Percentiles rank a stretch among this genome's conserved stretches.
Conservation (phyloP, 1,139 yeast species). For the Arxiozyma bovina region DNA sequence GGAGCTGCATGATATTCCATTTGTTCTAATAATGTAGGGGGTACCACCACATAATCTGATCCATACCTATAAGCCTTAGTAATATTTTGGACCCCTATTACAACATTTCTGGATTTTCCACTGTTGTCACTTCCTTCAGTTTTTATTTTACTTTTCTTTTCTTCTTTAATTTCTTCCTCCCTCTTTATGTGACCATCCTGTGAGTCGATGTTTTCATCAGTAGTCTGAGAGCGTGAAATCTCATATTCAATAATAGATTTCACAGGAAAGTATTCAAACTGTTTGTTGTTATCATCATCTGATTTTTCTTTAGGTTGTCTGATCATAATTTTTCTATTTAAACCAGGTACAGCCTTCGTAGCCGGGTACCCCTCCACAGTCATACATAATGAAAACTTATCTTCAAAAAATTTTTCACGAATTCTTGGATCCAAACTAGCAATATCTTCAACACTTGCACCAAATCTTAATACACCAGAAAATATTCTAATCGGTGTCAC, state of each 20-base stretch:
- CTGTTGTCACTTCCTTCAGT: slow-evolving; percentile 21
- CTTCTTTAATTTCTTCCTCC: slow-evolving; percentile 15
- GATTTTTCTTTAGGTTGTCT: slow-evolving; percentile 7
- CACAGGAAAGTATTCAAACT: slow-evolving; percentile 17
- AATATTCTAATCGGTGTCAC: slow-evolving; percentile 35
- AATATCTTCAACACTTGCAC: slow-evolving; percentile 27
- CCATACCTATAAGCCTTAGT: slow-evolving; percentile 62
- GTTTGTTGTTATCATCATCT: slow-evolving; percentile 12
- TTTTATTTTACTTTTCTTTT: slow-evolving; percentile 19
- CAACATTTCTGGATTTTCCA: slow-evolving; percentile 13
- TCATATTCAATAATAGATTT: slow-evolving; percentile 27
- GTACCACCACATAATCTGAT: slow-evolving; percentile 44
- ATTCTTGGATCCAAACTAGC: slow-evolving; percentile 2
- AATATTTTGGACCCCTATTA: slow-evolving; percentile 30
- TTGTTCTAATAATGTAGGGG: slow-evolving; percentile 38
- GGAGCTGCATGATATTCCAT: slow-evolving; percentile 37
- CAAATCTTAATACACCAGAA: slow-evolving; percentile 35
- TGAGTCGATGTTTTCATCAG: not conserved
- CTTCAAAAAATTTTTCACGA: slow-evolving; percentile 15
- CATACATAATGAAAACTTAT: slow-evolving; percentile 32
- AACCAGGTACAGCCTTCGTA: slow-evolving; percentile 39
- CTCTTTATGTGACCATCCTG: not conserved
- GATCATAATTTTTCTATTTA: slow-evolving; percentile 32
- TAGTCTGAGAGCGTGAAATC: slow-evolving; percentile 11
- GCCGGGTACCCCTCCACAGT: slow-evolving; percentile 62